Evolutionary conservation across 768 basidiomycete species (phyloP), one percentile per base, ranked within the genome.

Genomic region (Kwoniella dendrophila): DNA sequence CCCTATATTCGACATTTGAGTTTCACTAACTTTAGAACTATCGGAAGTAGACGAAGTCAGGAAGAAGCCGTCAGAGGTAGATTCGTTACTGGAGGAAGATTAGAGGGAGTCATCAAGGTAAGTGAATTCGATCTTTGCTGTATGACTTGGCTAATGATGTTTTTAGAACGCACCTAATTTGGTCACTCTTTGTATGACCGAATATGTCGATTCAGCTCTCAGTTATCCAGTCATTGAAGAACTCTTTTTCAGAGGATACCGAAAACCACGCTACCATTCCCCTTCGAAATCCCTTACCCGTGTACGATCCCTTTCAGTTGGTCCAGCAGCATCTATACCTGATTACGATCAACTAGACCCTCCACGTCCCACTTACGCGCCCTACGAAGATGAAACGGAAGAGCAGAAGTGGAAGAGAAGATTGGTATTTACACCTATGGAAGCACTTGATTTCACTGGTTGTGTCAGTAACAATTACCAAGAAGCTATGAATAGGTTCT

Each of bases 11-110:
- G 85, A 38, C 88, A 92, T 78, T 81, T 99, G 14, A 91, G 92
- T 74, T 99, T 99, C 74, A 94, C 92, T 70, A 92, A 95, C 76
- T 99, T 99, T 82, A 86, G 94, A 27, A 95, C 96, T 26, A 92
- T 95, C 58, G 95, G 95, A 0, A 93, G 97, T 87, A 85, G 92
- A 50, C 87, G 96, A 20, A 90, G 90, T 3, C 86, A 96, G 2
- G 91, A 90, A 30, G 92, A 96, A 78, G 89, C 92, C 40, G 85
- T 90, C 14, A 87, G 86, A 56, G 88, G 89, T 69, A 89, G 92
- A 10, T 99, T 95, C 72, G 94, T 99, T 36, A 99, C 95, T 0
- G 88, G 89, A 0, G 88, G 89, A 57, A 85, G 95, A 56, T 84
- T 99, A 24, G 75, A 77, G 47, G 76, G 73, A 12, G 71, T 78